Evolutionary conservation across 352 stramenopile genomes (phyloP), one percentile per base, ranked within the genome.

Genomic region (Pythium coloratum): DNA sequence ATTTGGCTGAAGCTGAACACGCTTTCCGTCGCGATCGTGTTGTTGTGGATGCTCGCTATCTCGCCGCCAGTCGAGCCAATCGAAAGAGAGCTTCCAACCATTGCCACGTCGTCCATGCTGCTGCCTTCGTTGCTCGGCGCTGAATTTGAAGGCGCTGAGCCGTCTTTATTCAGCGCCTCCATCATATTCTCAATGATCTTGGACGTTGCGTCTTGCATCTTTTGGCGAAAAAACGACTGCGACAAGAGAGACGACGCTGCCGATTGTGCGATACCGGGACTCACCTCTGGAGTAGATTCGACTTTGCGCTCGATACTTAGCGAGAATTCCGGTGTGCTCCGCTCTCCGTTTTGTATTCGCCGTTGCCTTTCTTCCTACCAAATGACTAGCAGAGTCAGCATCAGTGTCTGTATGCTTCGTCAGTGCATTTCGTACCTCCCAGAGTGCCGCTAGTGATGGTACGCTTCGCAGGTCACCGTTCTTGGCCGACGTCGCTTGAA

Each of bases 191-290:
- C 32, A 30, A 96, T 70, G 7, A 96, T 79, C 3, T 61, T 42
- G n/a, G 82, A 68, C 8, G 90, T 61, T 10, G 86, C 89, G 9
- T 85, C 72, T 66, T 86, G 75, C 77, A 94, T 90, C 42, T 89
- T 90, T n/a, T 90, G 73, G 6, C 78, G 72, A 49, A 94, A 96
- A 76, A 88, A 88, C 14, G 88, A 94, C 54, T 96, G 88, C 2
- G 88, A 94, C 13, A 96, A 59, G 28, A 91, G 59, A 33, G 82
- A 83, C 6, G 80, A 81, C 9, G 76, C 74, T 18, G 82, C 72
- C 1, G 76, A 74, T 33, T 62, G 57, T 2, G 46, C 62, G 18
- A 59, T 49, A 5, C 16, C 42, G 18, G 55, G 28, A 18, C 63
- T 66, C 36, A 59, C 76, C 32, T 69, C 66, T 36, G 44, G 61